Base-by-base conservation (phyloP, 2,329 filamentous ascomycete species). In the Acrodontium crateriforme region DNA sequence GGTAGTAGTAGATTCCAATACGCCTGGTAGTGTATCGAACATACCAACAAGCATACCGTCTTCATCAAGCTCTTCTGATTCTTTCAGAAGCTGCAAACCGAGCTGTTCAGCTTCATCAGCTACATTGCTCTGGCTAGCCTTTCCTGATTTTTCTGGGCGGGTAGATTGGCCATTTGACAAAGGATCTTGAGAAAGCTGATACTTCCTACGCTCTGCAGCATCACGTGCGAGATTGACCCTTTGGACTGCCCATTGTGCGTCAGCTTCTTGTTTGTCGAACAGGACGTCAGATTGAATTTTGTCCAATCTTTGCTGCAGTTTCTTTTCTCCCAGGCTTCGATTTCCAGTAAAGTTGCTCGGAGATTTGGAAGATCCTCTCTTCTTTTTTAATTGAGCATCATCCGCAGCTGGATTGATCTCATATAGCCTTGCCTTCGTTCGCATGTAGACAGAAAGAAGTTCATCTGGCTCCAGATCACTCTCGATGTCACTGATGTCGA, bases 251-350 rank as follows among this genome's bases (percentile, higher is more conserved):
- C 65, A 69, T 26, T 50, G 49, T 9, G 49, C 46, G 18, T 65
- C 59, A 8, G 63, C 64, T 28, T 58, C 50, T 4, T 50, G 43
- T 32, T 56, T 47, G 34, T 69, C 63, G 36, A 69, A 67, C 3
- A 69, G 45, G 1, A 60, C 47, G 40, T 69, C 65, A 2, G 71
- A 77, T 45, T 89, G 78, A 22, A 94, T 81, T 35, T 69, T 70
- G 19, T 73, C 67, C 20, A 94, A 58, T 48, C 85, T 91, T 10
- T 74, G 72, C 21, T 77, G 65, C 2, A 92, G 55, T 41, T 74
- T 81, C 7, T 67, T 66, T 23, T 74, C 60, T 35, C 71, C 67
- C 13, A 68, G 51, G 10, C 47, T 46, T 32, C 39, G 58, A 39
- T 58, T 63, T 20, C 50, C 75, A 52, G 24, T 65, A 29, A 24